These are phyloP conservation scores for Paracoccidioides lutzii DNA, from an alignment of 2,329 filamentous ascomycete species.

Conservation along the genomic window DNA sequence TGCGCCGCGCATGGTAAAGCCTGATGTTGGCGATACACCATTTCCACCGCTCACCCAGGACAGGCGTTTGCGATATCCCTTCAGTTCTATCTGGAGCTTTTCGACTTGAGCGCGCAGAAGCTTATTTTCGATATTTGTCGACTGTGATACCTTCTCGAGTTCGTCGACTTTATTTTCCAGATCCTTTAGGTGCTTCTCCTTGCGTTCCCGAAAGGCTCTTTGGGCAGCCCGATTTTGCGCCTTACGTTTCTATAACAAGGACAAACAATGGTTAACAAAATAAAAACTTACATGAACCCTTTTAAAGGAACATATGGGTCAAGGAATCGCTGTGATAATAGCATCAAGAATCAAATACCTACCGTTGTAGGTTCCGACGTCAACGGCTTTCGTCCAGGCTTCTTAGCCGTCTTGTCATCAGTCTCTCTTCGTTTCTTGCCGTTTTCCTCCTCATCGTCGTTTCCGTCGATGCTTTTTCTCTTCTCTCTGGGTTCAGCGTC, in stretches of 20 bases:
- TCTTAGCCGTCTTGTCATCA: conserved; percentile 79
- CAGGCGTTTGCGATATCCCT: conserved; percentile 80
- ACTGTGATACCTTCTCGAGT: conserved; percentile 68
- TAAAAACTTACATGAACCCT: background rate
- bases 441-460: conserved; percentile 50
- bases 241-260: conserved; percentile 44
- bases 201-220: conserved; percentile 84
- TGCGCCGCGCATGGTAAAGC: conserved; percentile 31
- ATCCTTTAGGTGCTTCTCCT: conserved; percentile 59
- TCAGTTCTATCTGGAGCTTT: conserved; percentile 69
- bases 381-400: conserved; percentile 88
- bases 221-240: conserved; percentile 90
- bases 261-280: conserved; percentile 15
- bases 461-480: conserved; percentile 39
- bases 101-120: conserved; percentile 78
- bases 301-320: background rate
- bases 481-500: conserved; percentile 46
- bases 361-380: conserved; percentile 93
- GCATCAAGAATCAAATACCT: conserved; percentile 34
- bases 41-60: conserved; percentile 44
- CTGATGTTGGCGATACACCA: conserved; percentile 35
- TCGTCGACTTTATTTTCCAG: conserved; percentile 45
- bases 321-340: background rate
- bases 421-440: conserved; percentile 66
- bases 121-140: conserved; percentile 73